Percentiles rank a stretch among this genome's conserved stretches.
These are phyloP conservation scores for Aspergillus versicolor DNA, from an alignment of 2,329 filamentous ascomycete genomes.

Conservation along the genomic window DNA sequence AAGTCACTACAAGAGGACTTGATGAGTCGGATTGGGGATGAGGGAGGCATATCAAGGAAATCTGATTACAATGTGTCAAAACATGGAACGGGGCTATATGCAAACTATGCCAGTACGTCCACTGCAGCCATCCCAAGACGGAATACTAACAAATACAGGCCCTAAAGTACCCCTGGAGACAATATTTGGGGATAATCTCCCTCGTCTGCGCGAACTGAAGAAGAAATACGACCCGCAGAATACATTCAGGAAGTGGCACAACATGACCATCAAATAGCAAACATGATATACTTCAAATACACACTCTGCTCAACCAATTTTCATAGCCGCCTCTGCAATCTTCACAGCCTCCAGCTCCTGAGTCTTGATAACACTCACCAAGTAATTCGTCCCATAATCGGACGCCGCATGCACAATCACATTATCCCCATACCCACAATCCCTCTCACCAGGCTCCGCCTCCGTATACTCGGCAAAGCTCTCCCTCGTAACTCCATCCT, in stretches of 20 bases:
- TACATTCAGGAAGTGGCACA: not conserved
- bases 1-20: constrained; percentile 53
- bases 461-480: constrained; percentile 28
- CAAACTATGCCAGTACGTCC: not conserved
- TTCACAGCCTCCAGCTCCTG: constrained; percentile 27
- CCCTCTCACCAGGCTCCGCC: constrained; percentile 22
- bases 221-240: not conserved
- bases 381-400: constrained; percentile 25
- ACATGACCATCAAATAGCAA: not conserved
- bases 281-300: not conserved
- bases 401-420: constrained; percentile 30
- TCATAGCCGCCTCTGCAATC: constrained; percentile 23
- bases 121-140: not conserved
- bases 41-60: too few relatives aligned
- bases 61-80: too few relatives aligned
- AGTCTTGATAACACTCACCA: constrained; percentile 28
- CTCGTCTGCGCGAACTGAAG: not conserved
- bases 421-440: constrained; percentile 33
- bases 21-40: constrained; percentile 21
- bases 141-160: not conserved
- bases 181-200: not conserved
- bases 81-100: not conserved
- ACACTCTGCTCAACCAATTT: not conserved
- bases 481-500: constrained; percentile 22
- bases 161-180: not conserved